Conservation (phyloP, 768 basidiomycete genomes). For the Hericium alpestre region DNA sequence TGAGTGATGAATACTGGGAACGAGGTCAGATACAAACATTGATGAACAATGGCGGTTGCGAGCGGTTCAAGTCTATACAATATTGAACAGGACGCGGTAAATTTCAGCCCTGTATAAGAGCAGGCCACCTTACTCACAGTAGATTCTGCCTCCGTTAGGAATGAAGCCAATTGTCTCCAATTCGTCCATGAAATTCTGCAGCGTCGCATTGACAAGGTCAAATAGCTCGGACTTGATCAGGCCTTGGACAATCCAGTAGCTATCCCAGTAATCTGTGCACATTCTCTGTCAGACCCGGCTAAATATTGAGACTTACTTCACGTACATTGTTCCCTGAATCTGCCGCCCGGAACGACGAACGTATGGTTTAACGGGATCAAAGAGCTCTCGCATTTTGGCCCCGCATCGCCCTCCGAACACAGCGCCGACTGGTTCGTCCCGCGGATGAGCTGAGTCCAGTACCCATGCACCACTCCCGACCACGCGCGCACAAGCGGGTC, state of each 20-base stretch:
- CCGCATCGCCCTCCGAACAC: conserved; percentile 41
- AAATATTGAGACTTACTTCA: conserved; percentile 14
- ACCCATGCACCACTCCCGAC: conserved; percentile 70
- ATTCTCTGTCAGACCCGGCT: not conserved
- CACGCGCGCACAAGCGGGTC: conserved; percentile 64
- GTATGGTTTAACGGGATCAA: conserved; percentile 87
- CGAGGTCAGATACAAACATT: conserved; percentile 33
- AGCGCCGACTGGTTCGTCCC: conserved; percentile 60
- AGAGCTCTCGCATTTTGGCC: conserved; percentile 59
- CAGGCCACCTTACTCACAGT: conserved; percentile 38
- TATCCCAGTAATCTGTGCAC: conserved; percentile 46
- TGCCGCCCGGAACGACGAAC: conserved; percentile 79
- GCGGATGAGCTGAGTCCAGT: conserved; percentile 74
- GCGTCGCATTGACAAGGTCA: conserved; percentile 59
- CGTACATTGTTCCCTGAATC: conserved; percentile 80
- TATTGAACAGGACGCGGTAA: not conserved
- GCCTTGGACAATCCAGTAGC: conserved; percentile 84
- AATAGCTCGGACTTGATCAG: conserved; percentile 73
- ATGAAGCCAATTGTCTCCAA: conserved; percentile 78
- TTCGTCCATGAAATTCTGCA: conserved; percentile 95
- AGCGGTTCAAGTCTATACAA: conserved; percentile 64
- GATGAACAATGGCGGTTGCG: conserved; percentile 87
- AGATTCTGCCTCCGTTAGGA: conserved; percentile 88
- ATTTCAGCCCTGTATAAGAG: not conserved
- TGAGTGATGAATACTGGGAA: no score